Evolutionary conservation across 495 filamentous ascomycete species (phyloP).

Genomic region (Poronia punctata): DNA sequence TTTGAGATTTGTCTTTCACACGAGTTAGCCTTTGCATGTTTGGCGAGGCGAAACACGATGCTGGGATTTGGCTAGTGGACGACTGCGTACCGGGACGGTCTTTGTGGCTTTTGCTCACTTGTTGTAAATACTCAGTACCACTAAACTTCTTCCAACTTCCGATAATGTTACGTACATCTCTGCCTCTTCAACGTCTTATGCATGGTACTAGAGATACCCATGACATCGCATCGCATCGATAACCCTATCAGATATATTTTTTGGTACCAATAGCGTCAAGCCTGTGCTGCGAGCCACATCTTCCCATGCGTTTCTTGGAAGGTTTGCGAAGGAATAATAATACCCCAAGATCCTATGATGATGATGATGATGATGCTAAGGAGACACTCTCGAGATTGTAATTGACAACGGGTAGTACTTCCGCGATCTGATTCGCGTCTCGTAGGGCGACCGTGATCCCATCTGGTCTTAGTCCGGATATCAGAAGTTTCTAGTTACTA

Average conservation of each 20-base stretch:
- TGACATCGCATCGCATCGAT: no score
- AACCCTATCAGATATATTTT: no score
- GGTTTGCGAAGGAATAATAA: no score
- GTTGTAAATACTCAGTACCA: slow-evolving; percentile 5
- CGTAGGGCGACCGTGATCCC: slow-evolving; percentile 72
- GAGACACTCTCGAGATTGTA: slow-evolving; percentile 39
- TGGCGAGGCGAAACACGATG: background rate
- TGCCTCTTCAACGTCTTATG: no score
- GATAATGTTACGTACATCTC: no score
- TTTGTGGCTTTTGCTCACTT: background rate
- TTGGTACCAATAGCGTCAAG: no score
- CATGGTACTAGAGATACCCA: no score
- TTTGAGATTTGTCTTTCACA: slow-evolving; percentile 1
- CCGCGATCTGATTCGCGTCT: slow-evolving; percentile 72
- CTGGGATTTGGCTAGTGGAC: slow-evolving; percentile 1
- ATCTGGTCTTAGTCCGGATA: slow-evolving; percentile 52
- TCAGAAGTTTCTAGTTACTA: slow-evolving; percentile 54
- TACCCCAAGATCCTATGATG: no score
- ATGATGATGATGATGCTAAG: slow-evolving; percentile 22
- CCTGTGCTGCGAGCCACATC: no score
- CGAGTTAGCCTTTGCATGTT: slow-evolving; percentile 2
- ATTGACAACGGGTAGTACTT: slow-evolving; percentile 66
- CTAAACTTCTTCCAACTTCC: background rate
- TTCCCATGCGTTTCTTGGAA: no score
- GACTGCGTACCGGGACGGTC: slow-evolving; percentile 5